Percentiles rank a stretch among this genome's conserved stretches.
Conservation (phyloP, 202 grass and related monocot genomes). For the Setaria italica region DNA sequence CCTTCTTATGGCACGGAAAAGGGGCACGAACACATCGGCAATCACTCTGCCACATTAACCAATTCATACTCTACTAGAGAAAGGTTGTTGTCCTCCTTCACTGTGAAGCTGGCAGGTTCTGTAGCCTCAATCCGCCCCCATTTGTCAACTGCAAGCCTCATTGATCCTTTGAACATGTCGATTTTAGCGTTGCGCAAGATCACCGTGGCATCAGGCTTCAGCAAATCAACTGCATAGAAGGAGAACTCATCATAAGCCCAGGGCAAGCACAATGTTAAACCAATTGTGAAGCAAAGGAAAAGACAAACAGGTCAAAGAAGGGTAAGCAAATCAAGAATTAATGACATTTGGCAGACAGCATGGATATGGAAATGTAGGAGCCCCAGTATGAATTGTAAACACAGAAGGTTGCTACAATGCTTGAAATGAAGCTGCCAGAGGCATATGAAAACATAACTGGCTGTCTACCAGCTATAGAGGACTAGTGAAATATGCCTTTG, state of each 20-base stretch:
- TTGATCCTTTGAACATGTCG: slow-evolving; percentile 87
- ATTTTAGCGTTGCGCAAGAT: slow-evolving; percentile 89
- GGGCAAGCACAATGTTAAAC: neutral
- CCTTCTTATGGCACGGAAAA: slow-evolving; percentile 23
- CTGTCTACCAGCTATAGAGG: neutral
- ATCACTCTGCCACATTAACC: slow-evolving; percentile 74
- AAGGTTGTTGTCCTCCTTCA: slow-evolving; percentile 86
- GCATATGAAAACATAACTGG: neutral
- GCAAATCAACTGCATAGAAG: slow-evolving; percentile 63
- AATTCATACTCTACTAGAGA: slow-evolving; percentile 87
- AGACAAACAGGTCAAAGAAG: neutral
- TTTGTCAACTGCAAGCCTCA: slow-evolving; percentile 89
- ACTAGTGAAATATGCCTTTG: neutral
- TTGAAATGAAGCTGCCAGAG: slow-evolving; percentile 1
- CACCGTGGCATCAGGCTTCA: slow-evolving; percentile 65
- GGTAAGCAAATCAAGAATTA: neutral
- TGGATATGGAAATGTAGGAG: slow-evolving; percentile 1
- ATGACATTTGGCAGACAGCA: neutral
- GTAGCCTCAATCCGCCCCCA: slow-evolving; percentile 76
- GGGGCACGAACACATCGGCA: neutral
- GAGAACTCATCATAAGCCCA: slow-evolving; percentile 11
- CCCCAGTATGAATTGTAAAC: neutral
- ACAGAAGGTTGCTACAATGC: neutral
- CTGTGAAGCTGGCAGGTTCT: slow-evolving; percentile 77
- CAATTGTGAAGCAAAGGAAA: neutral